phyloP scores from a whole-genome alignment of 257 asterid species.

The Striga asiatica region DNA sequence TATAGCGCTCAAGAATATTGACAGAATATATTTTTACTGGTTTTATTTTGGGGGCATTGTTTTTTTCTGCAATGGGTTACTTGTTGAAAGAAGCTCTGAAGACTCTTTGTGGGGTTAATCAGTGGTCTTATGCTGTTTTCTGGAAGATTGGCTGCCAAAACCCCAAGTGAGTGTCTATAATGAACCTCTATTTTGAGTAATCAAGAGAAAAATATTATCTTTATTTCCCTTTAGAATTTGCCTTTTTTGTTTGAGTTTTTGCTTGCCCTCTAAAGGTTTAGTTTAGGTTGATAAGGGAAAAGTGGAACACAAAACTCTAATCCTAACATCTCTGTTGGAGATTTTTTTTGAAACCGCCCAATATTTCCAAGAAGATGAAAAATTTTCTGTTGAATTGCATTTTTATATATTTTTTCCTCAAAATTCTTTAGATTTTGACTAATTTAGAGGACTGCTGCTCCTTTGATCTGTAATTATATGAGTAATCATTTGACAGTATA shows the following conservation, averaged over 20 bases:
- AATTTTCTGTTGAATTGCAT: no score
- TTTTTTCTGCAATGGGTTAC: conserved; percentile 96
- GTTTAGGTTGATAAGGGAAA: no score
- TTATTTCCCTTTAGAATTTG: background rate
- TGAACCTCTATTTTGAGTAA: no score
- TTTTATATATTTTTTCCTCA: conserved; percentile 1
- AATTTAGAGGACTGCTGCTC: conserved; percentile 3
- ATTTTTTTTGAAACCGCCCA: no score
- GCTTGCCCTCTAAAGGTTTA: no score
- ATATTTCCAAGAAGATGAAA: no score
- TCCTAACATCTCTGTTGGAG: no score
- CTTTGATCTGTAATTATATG: conserved; percentile 15
- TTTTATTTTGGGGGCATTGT: conserved; percentile 5
- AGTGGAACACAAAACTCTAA: no score
- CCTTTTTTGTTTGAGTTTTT: no score
- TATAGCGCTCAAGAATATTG: conserved; percentile 15
- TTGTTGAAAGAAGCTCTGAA: conserved; percentile 89
- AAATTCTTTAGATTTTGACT: conserved; percentile 24
- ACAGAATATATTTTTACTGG: conserved; percentile 1
- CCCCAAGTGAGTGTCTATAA: conserved; percentile 56
- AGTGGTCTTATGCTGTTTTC: conserved; percentile 95
- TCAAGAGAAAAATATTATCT: conserved; percentile 6
- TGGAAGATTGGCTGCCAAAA: conserved; percentile 92
- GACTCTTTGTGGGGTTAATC: conserved; percentile 88
- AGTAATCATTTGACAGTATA: conserved; percentile 9